phyloP scores from a whole-genome alignment of 163 green algal species.

The Coccomyxa subellipsoidea region DNA sequence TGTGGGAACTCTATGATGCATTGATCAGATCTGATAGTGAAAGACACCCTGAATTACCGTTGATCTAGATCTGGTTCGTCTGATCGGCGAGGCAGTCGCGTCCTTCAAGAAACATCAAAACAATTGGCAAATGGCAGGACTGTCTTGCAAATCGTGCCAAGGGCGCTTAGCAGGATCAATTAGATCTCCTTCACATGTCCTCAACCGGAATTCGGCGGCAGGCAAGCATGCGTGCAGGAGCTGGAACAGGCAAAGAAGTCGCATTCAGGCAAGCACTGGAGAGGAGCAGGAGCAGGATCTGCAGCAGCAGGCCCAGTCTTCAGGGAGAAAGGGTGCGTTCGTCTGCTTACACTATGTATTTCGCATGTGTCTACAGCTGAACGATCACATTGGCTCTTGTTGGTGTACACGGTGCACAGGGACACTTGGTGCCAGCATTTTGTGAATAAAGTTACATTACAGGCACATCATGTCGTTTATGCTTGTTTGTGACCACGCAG shows the following conservation, averaged over 20 bases:
- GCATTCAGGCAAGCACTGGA: background rate
- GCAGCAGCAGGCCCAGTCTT: background rate
- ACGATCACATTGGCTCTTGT: too few species aligned
- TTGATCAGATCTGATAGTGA: too few species aligned
- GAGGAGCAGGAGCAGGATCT: background rate
- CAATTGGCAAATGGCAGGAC: background rate
- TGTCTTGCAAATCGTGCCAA: background rate
- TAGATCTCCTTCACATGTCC: background rate
- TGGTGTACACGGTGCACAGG: too few species aligned
- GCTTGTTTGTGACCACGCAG: background rate
- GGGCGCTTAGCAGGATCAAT: background rate
- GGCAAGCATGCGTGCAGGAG: background rate
- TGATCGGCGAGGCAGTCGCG: too few species aligned
- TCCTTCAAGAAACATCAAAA: too few species aligned
- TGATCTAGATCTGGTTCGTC: too few species aligned
- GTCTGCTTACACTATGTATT: background rate
- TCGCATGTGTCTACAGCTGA: too few species aligned
- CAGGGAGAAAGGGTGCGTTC: background rate
- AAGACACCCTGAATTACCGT: too few species aligned
- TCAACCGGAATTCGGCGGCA: background rate
- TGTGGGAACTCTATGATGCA: too few species aligned
- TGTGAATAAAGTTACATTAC: too few species aligned
- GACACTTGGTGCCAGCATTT: too few species aligned
- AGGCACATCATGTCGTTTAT: background rate
- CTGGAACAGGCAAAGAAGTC: background rate